Percentiles rank a stretch among this genome's conserved stretches.
Conservation (phyloP, 2,329 filamentous ascomycete genomes). For the Arachnopeziza araneosa region DNA sequence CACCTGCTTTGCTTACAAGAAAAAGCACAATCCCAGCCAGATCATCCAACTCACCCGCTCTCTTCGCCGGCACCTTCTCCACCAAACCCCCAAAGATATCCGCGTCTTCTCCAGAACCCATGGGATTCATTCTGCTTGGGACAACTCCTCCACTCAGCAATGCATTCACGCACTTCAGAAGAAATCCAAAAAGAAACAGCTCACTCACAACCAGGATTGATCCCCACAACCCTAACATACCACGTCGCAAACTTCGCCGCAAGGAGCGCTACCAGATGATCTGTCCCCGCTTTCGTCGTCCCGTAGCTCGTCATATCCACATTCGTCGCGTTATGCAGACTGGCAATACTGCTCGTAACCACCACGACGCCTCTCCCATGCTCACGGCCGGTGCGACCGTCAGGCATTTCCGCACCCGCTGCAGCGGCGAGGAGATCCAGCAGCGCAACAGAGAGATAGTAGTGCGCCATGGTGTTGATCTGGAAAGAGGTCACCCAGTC, state of each 20-base stretch:
- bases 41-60: conserved; percentile 36
- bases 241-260: conserved; percentile 42
- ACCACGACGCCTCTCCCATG: conserved; percentile 42
- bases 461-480: conserved; percentile 45
- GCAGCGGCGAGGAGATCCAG: conserved; percentile 39
- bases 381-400: conserved; percentile 29
- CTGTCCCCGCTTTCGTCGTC: conserved; percentile 45
- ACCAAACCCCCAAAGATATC: conserved; percentile 39
- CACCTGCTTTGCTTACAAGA: conserved; percentile 37
- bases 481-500: conserved; percentile 23
- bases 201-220: conserved; percentile 40
- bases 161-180: neutral
- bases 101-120: conserved; percentile 32
- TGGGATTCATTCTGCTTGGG: conserved; percentile 40
- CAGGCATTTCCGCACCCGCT: conserved; percentile 25
- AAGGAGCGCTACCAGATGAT: conserved; percentile 44
- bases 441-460: conserved; percentile 43
- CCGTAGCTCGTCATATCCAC: conserved; percentile 48
- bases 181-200: neutral
- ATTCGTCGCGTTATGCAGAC: conserved; percentile 47
- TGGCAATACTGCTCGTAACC: conserved; percentile 46
- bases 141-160: conserved; percentile 30
- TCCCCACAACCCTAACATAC: conserved; percentile 39
- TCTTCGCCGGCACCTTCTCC: conserved; percentile 35
- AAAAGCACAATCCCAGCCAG: conserved; percentile 40